phyloP scores from a whole-genome alignment of 2,329 filamentous ascomycete genomes.

The Paracamarosporium sp. region DNA sequence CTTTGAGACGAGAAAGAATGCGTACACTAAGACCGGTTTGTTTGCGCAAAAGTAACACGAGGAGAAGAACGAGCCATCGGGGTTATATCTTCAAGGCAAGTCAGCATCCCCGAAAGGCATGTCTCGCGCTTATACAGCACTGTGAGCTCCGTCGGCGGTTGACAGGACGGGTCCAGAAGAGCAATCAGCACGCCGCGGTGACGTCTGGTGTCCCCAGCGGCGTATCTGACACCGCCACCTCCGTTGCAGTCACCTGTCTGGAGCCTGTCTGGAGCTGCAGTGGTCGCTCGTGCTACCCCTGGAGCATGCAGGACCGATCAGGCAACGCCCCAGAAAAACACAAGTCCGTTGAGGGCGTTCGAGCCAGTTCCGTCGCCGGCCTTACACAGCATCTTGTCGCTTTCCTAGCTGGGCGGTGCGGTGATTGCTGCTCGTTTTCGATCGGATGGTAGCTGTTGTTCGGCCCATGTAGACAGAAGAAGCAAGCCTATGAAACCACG shows the following conservation, averaged over 20 bases:
- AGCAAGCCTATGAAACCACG: background rate
- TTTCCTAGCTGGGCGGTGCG: background rate
- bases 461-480: background rate
- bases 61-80: slow-evolving; percentile 5
- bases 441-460: background rate
- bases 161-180: background rate
- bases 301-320: slow-evolving; percentile 1
- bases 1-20: background rate
- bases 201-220: background rate
- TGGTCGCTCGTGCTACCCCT: slow-evolving; percentile 7
- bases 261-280: slow-evolving; percentile 2
- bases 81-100: background rate
- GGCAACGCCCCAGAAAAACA: background rate
- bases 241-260: slow-evolving; percentile 7
- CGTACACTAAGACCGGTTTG: slow-evolving; percentile 3
- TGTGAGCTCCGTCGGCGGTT: slow-evolving; percentile 3
- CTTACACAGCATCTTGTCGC: background rate
- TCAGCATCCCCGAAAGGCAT: background rate
- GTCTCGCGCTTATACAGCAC: slow-evolving; percentile 5
- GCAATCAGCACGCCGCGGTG: background rate
- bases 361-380: background rate
- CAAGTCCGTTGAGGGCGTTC: background rate
- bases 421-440: slow-evolving; percentile 3
- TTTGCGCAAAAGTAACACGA: background rate
- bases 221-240: slow-evolving; percentile 13